Conservation (phyloP, 129 eudicot genomes). For the Saposhnikovia divaricata region DNA sequence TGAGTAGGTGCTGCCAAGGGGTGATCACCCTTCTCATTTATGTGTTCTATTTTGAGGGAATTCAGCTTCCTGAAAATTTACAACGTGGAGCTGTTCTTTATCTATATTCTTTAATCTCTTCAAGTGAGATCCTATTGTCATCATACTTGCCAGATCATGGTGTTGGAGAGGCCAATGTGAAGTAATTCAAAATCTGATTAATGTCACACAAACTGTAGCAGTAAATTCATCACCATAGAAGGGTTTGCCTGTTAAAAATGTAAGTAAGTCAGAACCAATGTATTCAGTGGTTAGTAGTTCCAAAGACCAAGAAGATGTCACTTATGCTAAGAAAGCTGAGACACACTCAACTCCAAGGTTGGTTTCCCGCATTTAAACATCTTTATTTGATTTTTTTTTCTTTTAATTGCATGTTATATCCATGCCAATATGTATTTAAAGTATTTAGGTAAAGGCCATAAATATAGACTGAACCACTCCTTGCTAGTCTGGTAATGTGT, state of each 20-base stretch:
- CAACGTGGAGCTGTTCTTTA: too few species aligned
- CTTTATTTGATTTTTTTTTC: not conserved
- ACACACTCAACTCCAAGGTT: constrained; percentile 54
- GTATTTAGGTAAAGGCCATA: not conserved
- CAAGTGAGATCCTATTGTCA: too few species aligned
- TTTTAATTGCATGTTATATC: not conserved
- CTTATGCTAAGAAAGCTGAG: constrained; percentile 25
- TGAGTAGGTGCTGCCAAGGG: too few species aligned
- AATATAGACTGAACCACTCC: not conserved
- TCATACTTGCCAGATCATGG: too few species aligned
- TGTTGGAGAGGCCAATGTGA: too few species aligned
- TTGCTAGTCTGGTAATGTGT: not conserved
- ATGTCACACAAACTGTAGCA: constrained; percentile 75
- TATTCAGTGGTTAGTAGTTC: constrained; percentile 31
- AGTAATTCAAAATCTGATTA: constrained; percentile 83
- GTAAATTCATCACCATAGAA: constrained; percentile 42
- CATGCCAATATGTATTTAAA: not conserved
- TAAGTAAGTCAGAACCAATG: constrained; percentile 31
- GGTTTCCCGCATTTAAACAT: constrained; percentile 7
- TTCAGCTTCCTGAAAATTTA: too few species aligned
- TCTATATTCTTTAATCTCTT: too few species aligned
- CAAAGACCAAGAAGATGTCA: constrained; percentile 32
- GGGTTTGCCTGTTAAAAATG: constrained; percentile 34
- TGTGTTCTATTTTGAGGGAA: too few species aligned
- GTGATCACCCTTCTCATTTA: too few species aligned